Conservation (phyloP, 2,329 filamentous ascomycete genomes). For the Pseudogymnoascus sp. region DNA sequence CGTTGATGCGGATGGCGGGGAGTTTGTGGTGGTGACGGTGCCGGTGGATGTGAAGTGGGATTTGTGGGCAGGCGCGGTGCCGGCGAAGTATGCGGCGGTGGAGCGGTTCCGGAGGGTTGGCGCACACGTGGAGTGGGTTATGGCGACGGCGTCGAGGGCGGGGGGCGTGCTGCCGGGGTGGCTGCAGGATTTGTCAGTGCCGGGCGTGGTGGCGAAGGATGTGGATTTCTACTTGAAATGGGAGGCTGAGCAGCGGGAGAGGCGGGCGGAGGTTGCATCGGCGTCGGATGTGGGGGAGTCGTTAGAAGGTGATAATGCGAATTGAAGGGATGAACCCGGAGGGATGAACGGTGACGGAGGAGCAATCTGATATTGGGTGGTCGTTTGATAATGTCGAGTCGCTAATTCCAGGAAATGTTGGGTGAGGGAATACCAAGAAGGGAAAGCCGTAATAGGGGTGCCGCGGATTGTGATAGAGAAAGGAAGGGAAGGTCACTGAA, state of each 20-base stretch:
- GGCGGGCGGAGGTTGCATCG: not conserved
- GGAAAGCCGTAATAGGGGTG: not conserved
- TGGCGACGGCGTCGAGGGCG: slow-evolving; percentile 68
- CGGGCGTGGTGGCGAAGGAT: slow-evolving; percentile 59
- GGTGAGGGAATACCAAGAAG: not conserved
- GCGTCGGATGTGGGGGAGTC: not conserved
- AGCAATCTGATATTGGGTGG: not conserved
- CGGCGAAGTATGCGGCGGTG: slow-evolving; percentile 56
- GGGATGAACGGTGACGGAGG: not conserved
- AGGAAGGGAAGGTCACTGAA: not conserved
- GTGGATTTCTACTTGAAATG: slow-evolving; percentile 60
- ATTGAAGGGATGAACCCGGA: too few species aligned
- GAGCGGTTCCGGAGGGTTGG: slow-evolving; percentile 47
- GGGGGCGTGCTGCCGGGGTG: slow-evolving; percentile 56
- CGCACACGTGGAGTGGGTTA: slow-evolving; percentile 54
- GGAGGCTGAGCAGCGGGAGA: slow-evolving; percentile 22
- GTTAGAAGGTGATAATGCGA: not conserved
- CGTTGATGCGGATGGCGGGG: slow-evolving; percentile 30
- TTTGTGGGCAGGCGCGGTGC: slow-evolving; percentile 29
- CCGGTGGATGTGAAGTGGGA: slow-evolving; percentile 34
- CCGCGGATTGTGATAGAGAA: not conserved
- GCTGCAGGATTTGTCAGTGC: slow-evolving; percentile 56
- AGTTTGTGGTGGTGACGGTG: slow-evolving; percentile 52
- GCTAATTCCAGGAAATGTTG: not conserved
- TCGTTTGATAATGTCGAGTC: not conserved